These are phyloP conservation scores for Melampsora larici-populina DNA, from an alignment of 1,284 basidiomycete genomes.

Conservation along the genomic window DNA sequence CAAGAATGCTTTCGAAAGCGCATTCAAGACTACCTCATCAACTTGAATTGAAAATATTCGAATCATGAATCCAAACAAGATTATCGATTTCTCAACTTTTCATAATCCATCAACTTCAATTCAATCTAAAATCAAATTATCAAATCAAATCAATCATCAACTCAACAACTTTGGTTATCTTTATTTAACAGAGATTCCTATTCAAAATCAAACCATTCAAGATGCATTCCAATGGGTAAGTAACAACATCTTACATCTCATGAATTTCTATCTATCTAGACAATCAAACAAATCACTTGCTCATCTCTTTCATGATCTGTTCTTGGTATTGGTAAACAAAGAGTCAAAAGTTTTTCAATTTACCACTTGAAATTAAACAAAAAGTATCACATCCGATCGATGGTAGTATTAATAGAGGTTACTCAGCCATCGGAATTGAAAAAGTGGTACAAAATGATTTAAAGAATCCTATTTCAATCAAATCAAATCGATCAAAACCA, in stretches of 20 bases:
- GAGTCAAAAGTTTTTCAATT: conserved; percentile 61
- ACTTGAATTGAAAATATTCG: no score
- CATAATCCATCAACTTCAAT: not conserved
- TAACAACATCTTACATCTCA: not conserved
- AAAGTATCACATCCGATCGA: conserved; percentile 62
- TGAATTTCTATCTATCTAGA: not conserved
- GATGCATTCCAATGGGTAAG: conserved; percentile 61
- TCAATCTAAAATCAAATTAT: conserved; percentile 43
- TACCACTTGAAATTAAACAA: conserved; percentile 60
- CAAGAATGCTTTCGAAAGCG: no score
- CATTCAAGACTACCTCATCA: no score
- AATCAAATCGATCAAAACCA: conserved; percentile 53
- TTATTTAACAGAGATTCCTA: conserved; percentile 57
- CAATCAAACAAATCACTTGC: not conserved
- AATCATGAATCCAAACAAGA: no score
- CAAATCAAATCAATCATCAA: conserved; percentile 52
- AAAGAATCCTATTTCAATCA: conserved; percentile 54
- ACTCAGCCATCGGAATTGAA: conserved; percentile 52
- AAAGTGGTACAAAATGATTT: conserved; percentile 55
- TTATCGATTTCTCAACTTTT: conserved; percentile 10
- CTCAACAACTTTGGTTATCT: conserved; percentile 57
- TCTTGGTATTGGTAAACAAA: conserved; percentile 48
- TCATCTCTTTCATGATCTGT: not conserved
- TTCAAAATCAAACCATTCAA: conserved; percentile 57
- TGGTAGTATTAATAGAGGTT: conserved; percentile 61